Evolutionary conservation across 2,329 filamentous ascomycete genomes (phyloP), one percentile per base, ranked within the genome.

Genomic region (Blastomyces gilchristii): DNA sequence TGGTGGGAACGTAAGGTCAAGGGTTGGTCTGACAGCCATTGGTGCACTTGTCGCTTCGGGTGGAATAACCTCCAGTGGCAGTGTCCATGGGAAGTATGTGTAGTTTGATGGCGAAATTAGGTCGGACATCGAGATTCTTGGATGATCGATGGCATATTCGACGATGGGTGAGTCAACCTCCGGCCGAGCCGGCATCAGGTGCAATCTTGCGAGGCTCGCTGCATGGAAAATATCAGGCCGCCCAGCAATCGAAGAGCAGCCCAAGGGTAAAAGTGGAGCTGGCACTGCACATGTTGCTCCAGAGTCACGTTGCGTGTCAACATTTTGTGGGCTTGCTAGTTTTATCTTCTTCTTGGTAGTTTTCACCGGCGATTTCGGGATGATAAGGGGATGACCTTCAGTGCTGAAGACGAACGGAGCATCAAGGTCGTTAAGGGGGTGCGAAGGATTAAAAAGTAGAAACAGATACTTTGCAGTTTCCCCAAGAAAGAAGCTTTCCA

Each of bases 401-500:
- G 94, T 99, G 0, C 90, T 94, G 73, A 99, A 97, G 16, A 99
- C 93, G 73, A 88, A 95, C 0, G 92, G 86, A 0, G 87, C 86
- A 74, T 97, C 94, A 49, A 95, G 78, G 25, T 85, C 87, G 75
- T 97, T 97, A 52, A 99, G 78, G 0, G 92, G 91, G 75, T 97
- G 94, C 16, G 86, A 82, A 4, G 87, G 83, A 67, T 96, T 90
- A 74, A 95, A 97, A 2, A 97, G 83, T 62, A 99, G 79, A 73
- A 95, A 97, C 66, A 99, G 80, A 74, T 99, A 99, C 75, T 97
- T 97, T 54, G 91, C 87, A 1, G 94, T 99, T 76, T 99, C 94
- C 16, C 94, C 93, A 0, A 99, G 82, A 71, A 97, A 97, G 81
- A 97, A 99, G 73, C 93, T 97, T 76, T 99, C 94, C 94, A 97